Percentiles rank a stretch among this genome's conserved stretches.
Conservation (phyloP, 805 yeast genomes). For the Pichia pseudocactophila region DNA sequence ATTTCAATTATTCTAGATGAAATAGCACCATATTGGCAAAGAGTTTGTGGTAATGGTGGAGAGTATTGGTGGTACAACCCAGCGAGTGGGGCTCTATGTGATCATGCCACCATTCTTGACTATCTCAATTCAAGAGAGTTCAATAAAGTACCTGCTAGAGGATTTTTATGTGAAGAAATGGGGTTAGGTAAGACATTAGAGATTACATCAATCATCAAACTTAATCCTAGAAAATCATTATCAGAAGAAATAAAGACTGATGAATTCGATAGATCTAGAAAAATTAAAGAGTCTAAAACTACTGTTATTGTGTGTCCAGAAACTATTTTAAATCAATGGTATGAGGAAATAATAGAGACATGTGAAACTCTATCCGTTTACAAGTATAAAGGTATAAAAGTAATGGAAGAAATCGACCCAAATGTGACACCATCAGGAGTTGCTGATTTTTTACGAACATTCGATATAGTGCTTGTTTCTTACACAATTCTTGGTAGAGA, state of each 20-base stretch:
- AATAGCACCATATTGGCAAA: slow-evolving; percentile 47
- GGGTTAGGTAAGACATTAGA: slow-evolving; percentile 95
- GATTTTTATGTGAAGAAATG: slow-evolving; percentile 89
- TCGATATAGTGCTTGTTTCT: slow-evolving; percentile 76
- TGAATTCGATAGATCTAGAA: slow-evolving; percentile 33
- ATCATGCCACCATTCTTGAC: slow-evolving; percentile 24
- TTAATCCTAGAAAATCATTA: slow-evolving; percentile 45
- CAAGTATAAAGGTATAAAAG: slow-evolving; percentile 51
- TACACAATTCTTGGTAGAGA: slow-evolving; percentile 66
- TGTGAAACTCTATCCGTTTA: slow-evolving; percentile 56
- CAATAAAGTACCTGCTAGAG: slow-evolving; percentile 34
- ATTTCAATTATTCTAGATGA: slow-evolving; percentile 30
- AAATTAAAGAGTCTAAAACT: slow-evolving; percentile 47
- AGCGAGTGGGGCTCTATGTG: slow-evolving; percentile 40
- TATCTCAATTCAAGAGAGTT: slow-evolving; percentile 12
- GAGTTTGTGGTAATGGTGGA: slow-evolving; percentile 13
- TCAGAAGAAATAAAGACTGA: slow-evolving; percentile 24
- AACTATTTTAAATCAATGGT: slow-evolving; percentile 81
- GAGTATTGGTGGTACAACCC: slow-evolving; percentile 38
- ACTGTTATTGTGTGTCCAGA: slow-evolving; percentile 83
- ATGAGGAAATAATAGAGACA: slow-evolving; percentile 50
- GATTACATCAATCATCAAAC: slow-evolving; percentile 51
- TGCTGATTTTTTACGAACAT: slow-evolving; percentile 46
- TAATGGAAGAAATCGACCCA: slow-evolving; percentile 23
- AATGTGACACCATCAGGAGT: slow-evolving; percentile 26